Evolutionary conservation across 2,329 filamentous ascomycete species (phyloP), one percentile per base, ranked within the genome.

Genomic region (Diaporthe australafricana): DNA sequence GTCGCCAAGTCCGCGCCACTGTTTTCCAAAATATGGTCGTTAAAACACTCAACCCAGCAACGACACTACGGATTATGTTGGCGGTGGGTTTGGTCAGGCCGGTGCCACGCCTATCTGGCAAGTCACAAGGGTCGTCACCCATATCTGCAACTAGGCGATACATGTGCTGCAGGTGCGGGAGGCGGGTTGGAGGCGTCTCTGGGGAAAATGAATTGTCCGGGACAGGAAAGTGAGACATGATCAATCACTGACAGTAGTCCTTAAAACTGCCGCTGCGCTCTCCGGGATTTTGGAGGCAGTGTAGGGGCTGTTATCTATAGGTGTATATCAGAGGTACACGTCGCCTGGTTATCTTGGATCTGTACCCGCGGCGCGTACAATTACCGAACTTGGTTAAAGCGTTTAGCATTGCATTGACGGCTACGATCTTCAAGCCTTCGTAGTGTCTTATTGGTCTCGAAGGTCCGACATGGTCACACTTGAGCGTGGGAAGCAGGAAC

Each of bases 1-100:
- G 22, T 45, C 17, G 40, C 57, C 57, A 63, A 63, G 57, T 32
- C 57, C 27, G 42, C 27, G 14, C 57, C 42, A 35, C 42, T 63
- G 20, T 35, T 35, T 11, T 48, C 40, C 57, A 63, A 6, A 17
- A 47, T n/a, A 6, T 4, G 14, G 38, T 40, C 20, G 14, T 30
- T 45, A 1, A 32, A n/a, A n/a, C 9, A 17, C 16, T 47, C 56
- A 9, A 7, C 9, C 38, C 40, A n/a, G 56, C 38, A 40, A 45
- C 56, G 16, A 32, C 14, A 4, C n/a, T 9, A 8, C 56, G 40
- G 56, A 11, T 3, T 20, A 63, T 17, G 11, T 35, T 48, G 12
- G 42, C 40, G 40, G 57, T 40, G 40, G 40, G 32, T 32, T 16
- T 48, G 40, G 38, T 45, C 30, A 27, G 38, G 38, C 56, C 25